Percentiles rank a stretch among this genome's conserved stretches.
Conservation (phyloP, 192 early-diverging fungal species). For the Podila epicladia region DNA sequence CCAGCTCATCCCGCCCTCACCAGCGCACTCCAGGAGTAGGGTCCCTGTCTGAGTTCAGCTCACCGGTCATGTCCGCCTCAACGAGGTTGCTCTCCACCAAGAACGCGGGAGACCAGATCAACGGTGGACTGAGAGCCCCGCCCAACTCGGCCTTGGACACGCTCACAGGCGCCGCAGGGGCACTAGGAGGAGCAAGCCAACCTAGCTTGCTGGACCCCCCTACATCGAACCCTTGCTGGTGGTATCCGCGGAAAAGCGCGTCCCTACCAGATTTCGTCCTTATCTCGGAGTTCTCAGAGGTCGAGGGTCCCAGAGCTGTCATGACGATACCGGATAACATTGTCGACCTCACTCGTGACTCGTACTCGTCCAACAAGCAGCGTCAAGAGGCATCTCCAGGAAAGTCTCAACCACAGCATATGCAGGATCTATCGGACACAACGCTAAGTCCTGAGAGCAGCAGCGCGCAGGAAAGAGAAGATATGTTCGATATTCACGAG, state of each 20-base stretch:
- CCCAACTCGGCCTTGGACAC: conserved; percentile 6
- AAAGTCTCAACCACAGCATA: conserved; percentile 7
- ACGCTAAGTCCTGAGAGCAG: conserved; percentile 15
- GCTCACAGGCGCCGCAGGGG: neutral
- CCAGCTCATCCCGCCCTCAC: conserved; percentile 14
- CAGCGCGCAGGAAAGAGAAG: conserved; percentile 9
- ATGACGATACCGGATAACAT: conserved; percentile 54
- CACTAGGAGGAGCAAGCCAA: neutral
- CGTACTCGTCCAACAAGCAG: conserved; percentile 40
- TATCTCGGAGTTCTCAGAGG: conserved; percentile 62
- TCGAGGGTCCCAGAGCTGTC: conserved; percentile 60
- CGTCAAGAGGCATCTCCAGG: conserved; percentile 16
- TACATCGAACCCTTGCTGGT: conserved; percentile 12
- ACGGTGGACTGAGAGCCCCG: conserved; percentile 12
- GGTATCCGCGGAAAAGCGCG: conserved; percentile 17
- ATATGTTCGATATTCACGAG: conserved; percentile 57
- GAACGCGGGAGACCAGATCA: neutral
- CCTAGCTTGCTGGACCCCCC: conserved; percentile 17
- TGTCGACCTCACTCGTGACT: conserved; percentile 46
- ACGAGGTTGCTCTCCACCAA: neutral
- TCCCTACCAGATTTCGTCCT: conserved; percentile 60
- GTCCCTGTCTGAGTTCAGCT: conserved; percentile 24
- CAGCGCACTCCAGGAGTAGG: conserved; percentile 12
- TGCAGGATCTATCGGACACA: conserved; percentile 17
- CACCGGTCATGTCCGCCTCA: conserved; percentile 4